A percentile compares a stretch with the other conserved stretches of the same genome.
These are phyloP conservation scores for Dysphania ambrosioides DNA, from an alignment of 148 eudicot genomes.

Conservation along the genomic window DNA sequence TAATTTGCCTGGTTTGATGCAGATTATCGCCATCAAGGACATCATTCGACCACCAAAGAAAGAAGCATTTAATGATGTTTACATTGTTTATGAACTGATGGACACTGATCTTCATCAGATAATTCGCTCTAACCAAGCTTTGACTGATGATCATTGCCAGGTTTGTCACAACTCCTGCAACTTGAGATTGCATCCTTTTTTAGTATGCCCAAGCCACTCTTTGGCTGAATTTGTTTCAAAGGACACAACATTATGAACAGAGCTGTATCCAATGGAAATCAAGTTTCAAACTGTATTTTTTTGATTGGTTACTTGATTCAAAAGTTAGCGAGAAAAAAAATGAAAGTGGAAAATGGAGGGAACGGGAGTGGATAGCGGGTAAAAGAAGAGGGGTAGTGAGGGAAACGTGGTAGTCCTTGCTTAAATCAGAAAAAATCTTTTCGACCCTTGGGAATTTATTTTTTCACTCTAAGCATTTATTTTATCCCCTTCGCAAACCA, in stretches of 20 bases:
- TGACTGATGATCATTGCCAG: slow-evolving; percentile 65
- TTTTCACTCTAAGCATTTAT: too few relatives aligned
- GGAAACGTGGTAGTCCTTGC: too few relatives aligned
- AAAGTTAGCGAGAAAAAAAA: too few relatives aligned
- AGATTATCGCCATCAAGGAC: slow-evolving; percentile 66
- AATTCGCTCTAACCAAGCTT: slow-evolving; percentile 57
- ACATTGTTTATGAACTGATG: slow-evolving; percentile 74
- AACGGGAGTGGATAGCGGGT: too few relatives aligned
- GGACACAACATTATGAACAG: too few relatives aligned
- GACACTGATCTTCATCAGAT: slow-evolving; percentile 83
- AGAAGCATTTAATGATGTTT: slow-evolving; percentile 63
- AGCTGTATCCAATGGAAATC: not conserved
- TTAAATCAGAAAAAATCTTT: too few relatives aligned
- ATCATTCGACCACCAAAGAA: slow-evolving; percentile 59
- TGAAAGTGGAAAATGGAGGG: too few relatives aligned
- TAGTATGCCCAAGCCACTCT: not conserved
- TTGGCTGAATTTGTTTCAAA: not conserved
- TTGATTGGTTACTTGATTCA: too few relatives aligned
- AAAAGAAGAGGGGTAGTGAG: too few relatives aligned
- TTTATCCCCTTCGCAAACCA: too few relatives aligned
- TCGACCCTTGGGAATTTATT: too few relatives aligned
- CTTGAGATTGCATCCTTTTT: not conserved
- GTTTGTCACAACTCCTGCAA: slow-evolving; percentile 26
- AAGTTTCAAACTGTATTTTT: not conserved
- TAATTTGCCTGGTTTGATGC: slow-evolving; percentile 13